Percentiles rank a stretch among this genome's conserved stretches.
These are phyloP conservation scores for Crithidia bombi DNA, from an alignment of 208 protist genomes.

Conservation along the genomic window DNA sequence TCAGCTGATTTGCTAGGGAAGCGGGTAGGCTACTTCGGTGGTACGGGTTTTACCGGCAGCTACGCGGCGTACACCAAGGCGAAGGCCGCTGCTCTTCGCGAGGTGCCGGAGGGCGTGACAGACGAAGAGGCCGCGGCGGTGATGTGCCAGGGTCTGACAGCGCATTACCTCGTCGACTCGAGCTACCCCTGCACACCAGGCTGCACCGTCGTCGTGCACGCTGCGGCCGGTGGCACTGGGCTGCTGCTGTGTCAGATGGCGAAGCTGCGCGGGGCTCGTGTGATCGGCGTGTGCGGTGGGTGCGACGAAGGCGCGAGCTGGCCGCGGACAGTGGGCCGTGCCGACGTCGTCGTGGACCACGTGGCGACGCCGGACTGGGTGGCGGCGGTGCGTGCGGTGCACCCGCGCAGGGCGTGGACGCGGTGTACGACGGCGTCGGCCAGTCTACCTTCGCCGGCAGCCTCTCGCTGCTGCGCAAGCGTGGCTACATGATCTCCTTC, in stretches of 20 bases:
- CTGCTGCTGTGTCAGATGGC: conserved; percentile 90
- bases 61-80: conserved; percentile 79
- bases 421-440: conserved; percentile 92
- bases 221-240: conserved; percentile 88
- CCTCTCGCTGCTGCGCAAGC: conserved; percentile 65
- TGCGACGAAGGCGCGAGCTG: conserved; percentile 69
- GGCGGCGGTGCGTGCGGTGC: conserved; percentile 48
- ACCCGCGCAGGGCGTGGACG: conserved; percentile 61
- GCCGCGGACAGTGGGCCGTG: conserved; percentile 45
- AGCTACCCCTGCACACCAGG: conserved; percentile 54
- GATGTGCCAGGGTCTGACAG: conserved; percentile 86
- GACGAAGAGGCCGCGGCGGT: conserved; percentile 62
- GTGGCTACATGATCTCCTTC: conserved; percentile 89
- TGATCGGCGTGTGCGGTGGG: conserved; percentile 90
- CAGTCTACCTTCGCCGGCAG: conserved; percentile 69
- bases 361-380: conserved; percentile 53
- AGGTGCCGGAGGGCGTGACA: conserved; percentile 58
- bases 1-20: conserved; percentile 44
- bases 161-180: conserved; percentile 84
- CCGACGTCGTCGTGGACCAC: conserved; percentile 85
- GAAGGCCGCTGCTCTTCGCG: neutral
- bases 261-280: conserved; percentile 86
- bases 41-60: conserved; percentile 36
- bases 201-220: conserved; percentile 83
- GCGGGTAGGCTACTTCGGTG: conserved; percentile 77